These are phyloP conservation scores for Trichomonas tenax DNA, from an alignment of 208 protist genomes.

Conservation along the genomic window DNA sequence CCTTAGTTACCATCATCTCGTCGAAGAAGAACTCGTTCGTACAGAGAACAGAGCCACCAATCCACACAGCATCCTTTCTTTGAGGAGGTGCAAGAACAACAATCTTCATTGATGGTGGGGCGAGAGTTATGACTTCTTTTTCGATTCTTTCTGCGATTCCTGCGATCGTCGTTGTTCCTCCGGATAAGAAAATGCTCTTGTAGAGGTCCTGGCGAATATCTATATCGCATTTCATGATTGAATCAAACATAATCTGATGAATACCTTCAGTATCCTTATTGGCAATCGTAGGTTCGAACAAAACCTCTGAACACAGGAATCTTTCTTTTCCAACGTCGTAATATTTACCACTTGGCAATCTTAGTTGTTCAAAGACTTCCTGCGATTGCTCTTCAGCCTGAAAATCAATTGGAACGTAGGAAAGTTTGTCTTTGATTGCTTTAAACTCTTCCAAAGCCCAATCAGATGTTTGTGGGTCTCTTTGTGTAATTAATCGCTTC, in stretches of 20 bases:
- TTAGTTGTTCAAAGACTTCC: slow-evolving; percentile 30
- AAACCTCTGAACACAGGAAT: slow-evolving; percentile 53
- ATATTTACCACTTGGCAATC: slow-evolving; percentile 53
- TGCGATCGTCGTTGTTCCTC: slow-evolving; percentile 47
- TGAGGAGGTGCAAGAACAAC: slow-evolving; percentile 49
- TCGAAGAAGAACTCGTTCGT: slow-evolving; percentile 35
- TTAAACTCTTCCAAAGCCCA: slow-evolving; percentile 50
- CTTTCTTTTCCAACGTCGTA: slow-evolving; percentile 46
- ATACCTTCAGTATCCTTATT: not conserved
- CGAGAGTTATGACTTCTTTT: slow-evolving; percentile 50
- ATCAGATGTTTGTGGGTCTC: slow-evolving; percentile 45
- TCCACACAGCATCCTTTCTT: slow-evolving; percentile 57
- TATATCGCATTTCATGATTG: slow-evolving; percentile 52
- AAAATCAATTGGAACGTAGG: slow-evolving; percentile 53
- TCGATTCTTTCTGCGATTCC: slow-evolving; percentile 84
- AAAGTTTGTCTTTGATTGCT: slow-evolving; percentile 59
- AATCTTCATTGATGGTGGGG: slow-evolving; percentile 43
- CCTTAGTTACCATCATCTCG: slow-evolving; percentile 43
- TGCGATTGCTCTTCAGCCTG: slow-evolving; percentile 45
- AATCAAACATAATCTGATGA: not conserved
- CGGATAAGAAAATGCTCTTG: slow-evolving; percentile 46
- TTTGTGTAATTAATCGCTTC: slow-evolving; percentile 46
- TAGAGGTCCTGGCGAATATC: slow-evolving; percentile 51
- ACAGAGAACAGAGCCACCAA: slow-evolving; percentile 37
- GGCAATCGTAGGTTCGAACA: slow-evolving; percentile 58